Percentiles rank a stretch among this genome's conserved stretches.
Evolutionary conservation across 225 moss, liverwort and hornwort genomes (phyloP).

Genomic region (Bryum argenteum): DNA sequence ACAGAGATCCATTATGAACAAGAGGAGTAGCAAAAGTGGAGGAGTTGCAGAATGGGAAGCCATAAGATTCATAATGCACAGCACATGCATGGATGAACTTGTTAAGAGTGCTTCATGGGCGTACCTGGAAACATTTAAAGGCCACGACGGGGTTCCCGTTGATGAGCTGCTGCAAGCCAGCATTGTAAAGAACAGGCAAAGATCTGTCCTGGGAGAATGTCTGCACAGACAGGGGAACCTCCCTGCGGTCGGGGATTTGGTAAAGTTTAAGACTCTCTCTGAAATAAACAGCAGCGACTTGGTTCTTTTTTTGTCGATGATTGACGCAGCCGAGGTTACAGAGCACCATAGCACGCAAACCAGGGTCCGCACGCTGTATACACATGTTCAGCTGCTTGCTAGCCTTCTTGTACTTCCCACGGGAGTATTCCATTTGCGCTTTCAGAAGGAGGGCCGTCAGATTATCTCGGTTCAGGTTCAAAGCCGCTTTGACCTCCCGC

Average conservation of each 20-base stretch:
- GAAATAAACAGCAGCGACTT: conserved; percentile 83
- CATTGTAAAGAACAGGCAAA: conserved; percentile 79
- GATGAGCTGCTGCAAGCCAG: conserved; percentile 88
- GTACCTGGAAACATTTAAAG: conserved; percentile 86
- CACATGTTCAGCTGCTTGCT: conserved; percentile 89
- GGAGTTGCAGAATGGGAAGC: too few relatives aligned
- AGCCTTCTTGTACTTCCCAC: conserved; percentile 91
- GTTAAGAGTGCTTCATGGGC: not conserved
- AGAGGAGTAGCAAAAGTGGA: too few relatives aligned
- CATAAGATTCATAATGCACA: too few relatives aligned
- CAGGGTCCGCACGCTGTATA: conserved; percentile 72
- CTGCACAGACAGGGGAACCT: conserved; percentile 51
- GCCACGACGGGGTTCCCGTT: conserved; percentile 82
- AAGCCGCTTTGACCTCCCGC: conserved; percentile 85
- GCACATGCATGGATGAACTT: too few relatives aligned
- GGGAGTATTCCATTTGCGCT: conserved; percentile 86
- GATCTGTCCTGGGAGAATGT: conserved; percentile 84
- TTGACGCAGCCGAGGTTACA: conserved; percentile 93
- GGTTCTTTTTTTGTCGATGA: conserved; percentile 85
- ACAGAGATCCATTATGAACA: too few relatives aligned
- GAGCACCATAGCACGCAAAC: conserved; percentile 62
- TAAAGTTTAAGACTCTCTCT: conserved; percentile 74
- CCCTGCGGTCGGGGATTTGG: conserved; percentile 47
- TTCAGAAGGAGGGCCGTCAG: conserved; percentile 81
- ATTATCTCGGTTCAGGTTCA: conserved; percentile 57